A percentile compares a stretch with the other conserved stretches of the same genome.
These are phyloP conservation scores for Penicillium crustosum DNA, from an alignment of 2,329 filamentous ascomycete genomes.

Conservation along the genomic window DNA sequence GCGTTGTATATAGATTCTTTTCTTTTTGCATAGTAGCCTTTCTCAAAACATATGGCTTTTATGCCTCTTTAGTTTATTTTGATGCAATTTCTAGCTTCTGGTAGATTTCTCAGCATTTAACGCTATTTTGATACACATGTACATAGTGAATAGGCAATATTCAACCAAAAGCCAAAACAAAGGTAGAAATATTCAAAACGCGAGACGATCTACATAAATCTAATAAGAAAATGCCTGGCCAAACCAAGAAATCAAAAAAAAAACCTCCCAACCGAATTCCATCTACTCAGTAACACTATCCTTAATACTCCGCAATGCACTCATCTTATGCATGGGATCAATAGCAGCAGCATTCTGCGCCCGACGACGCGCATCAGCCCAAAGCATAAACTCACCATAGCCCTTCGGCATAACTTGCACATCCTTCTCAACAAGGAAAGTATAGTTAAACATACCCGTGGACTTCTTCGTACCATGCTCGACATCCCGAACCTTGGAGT, in stretches of 20 bases:
- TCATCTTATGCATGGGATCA: slow-evolving; percentile 35
- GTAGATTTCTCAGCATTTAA: not conserved
- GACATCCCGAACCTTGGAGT: slow-evolving; percentile 70
- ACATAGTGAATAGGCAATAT: not conserved
- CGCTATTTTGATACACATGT: not conserved
- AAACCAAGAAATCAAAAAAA: not conserved
- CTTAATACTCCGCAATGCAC: slow-evolving; percentile 35
- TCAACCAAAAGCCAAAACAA: not conserved
- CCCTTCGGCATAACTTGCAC: slow-evolving; percentile 65
- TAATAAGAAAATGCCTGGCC: not conserved
- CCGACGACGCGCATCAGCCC: slow-evolving; percentile 60
- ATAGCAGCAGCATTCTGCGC: slow-evolving; percentile 54
- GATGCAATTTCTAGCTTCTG: too few relatives aligned
- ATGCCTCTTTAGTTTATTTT: not conserved
- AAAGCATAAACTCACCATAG: slow-evolving; percentile 66
- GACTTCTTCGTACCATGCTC: slow-evolving; percentile 67
- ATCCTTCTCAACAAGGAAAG: slow-evolving; percentile 65
- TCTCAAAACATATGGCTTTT: not conserved
- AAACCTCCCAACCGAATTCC: not conserved
- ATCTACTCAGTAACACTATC: slow-evolving; percentile 43
- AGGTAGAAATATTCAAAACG: not conserved
- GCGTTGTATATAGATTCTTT: slow-evolving; percentile 9
- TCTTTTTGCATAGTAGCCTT: slow-evolving; percentile 2
- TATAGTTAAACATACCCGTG: slow-evolving; percentile 75
- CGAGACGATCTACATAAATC: not conserved